These are phyloP conservation scores for Wickerhamiella bombiphila DNA, from an alignment of 805 yeast species.

Conservation along the genomic window DNA sequence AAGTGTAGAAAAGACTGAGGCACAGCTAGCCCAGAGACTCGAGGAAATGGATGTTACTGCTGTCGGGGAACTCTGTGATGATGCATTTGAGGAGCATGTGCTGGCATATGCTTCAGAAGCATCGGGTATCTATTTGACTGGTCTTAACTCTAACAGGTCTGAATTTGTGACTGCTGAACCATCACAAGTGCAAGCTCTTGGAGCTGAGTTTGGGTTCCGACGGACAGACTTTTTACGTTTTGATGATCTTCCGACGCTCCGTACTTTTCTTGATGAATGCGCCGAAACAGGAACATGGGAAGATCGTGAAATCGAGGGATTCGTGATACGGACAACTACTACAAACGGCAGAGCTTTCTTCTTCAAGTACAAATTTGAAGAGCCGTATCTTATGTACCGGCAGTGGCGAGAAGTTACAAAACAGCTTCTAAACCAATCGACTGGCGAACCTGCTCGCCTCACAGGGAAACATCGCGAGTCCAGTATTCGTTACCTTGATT, in stretches of 20 bases:
- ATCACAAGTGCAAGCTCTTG: slow-evolving; percentile 45
- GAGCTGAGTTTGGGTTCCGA: slow-evolving; percentile 50
- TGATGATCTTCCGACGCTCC: slow-evolving; percentile 29
- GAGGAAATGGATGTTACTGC: slow-evolving; percentile 52
- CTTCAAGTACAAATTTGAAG: slow-evolving; percentile 89
- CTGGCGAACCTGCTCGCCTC: slow-evolving; percentile 21
- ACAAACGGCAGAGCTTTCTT: slow-evolving; percentile 31
- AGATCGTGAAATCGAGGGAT: slow-evolving; percentile 75
- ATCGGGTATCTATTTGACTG: slow-evolving; percentile 83
- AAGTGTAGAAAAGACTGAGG: slow-evolving; percentile 25
- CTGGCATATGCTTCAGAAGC: slow-evolving; percentile 49
- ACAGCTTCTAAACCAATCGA: slow-evolving; percentile 38
- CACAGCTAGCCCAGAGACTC: slow-evolving; percentile 43
- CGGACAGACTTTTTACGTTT: slow-evolving; percentile 35
- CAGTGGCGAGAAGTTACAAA: slow-evolving; percentile 62
- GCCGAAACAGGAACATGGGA: slow-evolving; percentile 57
- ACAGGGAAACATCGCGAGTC: slow-evolving; percentile 39
- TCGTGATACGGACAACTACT: slow-evolving; percentile 48
- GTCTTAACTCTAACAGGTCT: slow-evolving; percentile 57
- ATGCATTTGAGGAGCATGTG: slow-evolving; percentile 84
- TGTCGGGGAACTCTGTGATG: slow-evolving; percentile 88
- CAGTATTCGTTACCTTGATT: slow-evolving; percentile 54
- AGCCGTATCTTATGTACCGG: slow-evolving; percentile 83
- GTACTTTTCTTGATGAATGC: slow-evolving; percentile 38
- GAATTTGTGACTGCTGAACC: slow-evolving; percentile 52